A percentile compares a stretch with the other conserved stretches of the same genome.
These are phyloP conservation scores for Pinus albicaulis DNA, from an alignment of 75 land plant genomes.

Conservation along the genomic window DNA sequence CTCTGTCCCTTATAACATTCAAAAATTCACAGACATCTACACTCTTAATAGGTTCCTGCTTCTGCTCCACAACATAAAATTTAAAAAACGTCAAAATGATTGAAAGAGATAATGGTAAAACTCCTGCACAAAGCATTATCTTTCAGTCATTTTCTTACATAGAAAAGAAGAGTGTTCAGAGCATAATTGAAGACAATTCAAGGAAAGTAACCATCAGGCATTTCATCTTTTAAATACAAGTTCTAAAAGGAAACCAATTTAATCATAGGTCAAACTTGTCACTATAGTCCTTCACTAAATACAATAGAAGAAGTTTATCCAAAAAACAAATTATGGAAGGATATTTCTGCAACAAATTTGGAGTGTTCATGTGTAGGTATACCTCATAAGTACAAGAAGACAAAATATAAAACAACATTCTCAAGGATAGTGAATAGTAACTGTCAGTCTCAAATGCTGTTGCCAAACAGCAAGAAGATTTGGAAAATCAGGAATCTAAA, in stretches of 20 bases:
- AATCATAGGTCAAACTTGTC: neutral
- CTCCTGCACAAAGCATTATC: neutral
- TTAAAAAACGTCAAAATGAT: neutral
- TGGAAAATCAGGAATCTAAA: too few species aligned
- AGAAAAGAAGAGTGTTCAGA: neutral
- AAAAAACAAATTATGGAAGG: neutral
- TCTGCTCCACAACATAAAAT: neutral
- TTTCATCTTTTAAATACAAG: neutral
- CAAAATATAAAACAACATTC: neutral
- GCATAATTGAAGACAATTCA: neutral
- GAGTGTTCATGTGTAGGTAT: neutral
- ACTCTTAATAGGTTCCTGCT: neutral
- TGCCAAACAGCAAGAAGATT: neutral
- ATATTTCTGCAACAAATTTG: neutral
- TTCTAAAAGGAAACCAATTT: neutral
- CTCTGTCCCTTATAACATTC: neutral
- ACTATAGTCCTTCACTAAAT: neutral
- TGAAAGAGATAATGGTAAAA: neutral
- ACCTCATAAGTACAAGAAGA: neutral
- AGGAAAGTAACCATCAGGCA: neutral
- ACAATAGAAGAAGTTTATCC: neutral
- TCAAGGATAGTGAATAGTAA: neutral
- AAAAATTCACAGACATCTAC: conserved; percentile 6
- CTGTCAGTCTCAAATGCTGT: neutral
- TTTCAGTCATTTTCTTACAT: neutral